Percentiles rank a stretch among this genome's conserved stretches.
Evolutionary conservation across 1,284 basidiomycete genomes (phyloP).

Genomic region (Mycosarcoma mackinlayi): DNA sequence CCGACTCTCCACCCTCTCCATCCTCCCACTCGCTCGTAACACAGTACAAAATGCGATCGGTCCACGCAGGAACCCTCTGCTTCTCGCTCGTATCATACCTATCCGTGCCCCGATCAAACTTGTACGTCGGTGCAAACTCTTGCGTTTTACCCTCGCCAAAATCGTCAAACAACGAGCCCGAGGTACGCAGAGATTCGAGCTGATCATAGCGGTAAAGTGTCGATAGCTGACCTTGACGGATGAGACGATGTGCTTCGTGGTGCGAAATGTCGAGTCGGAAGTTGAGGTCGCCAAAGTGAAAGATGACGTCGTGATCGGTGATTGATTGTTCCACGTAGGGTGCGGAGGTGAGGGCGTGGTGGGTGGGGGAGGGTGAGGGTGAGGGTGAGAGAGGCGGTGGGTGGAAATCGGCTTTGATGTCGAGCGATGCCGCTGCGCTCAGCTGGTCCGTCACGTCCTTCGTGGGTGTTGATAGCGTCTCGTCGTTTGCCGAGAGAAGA

Average conservation of each 20-base stretch:
- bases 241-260: conserved; percentile 75
- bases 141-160: conserved; percentile 87
- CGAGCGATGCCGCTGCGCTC: background rate
- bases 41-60: conserved; percentile 75
- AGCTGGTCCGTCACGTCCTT: conserved; percentile 1
- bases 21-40: conserved; percentile 43
- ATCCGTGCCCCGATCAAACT: conserved; percentile 80
- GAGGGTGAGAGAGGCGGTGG: conserved; percentile 1
- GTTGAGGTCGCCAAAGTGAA: conserved; percentile 94
- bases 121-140: conserved; percentile 87
- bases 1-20: background rate
- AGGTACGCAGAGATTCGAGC: conserved; percentile 37
- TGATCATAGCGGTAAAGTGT: conserved; percentile 80
- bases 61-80: conserved; percentile 95
- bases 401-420: background rate
- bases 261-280: conserved; percentile 91
- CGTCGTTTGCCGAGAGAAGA: background rate
- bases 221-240: conserved; percentile 23
- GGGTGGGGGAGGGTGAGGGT: background rate
- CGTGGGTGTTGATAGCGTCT: conserved; percentile 1
- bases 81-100: conserved; percentile 96
- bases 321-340: conserved; percentile 24
- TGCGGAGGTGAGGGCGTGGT: too few relatives aligned
- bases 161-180: conserved; percentile 76
- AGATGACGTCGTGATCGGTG: conserved; percentile 71